phyloP scores from a whole-genome alignment of 768 basidiomycete genomes.

The Mycena indigotica region DNA sequence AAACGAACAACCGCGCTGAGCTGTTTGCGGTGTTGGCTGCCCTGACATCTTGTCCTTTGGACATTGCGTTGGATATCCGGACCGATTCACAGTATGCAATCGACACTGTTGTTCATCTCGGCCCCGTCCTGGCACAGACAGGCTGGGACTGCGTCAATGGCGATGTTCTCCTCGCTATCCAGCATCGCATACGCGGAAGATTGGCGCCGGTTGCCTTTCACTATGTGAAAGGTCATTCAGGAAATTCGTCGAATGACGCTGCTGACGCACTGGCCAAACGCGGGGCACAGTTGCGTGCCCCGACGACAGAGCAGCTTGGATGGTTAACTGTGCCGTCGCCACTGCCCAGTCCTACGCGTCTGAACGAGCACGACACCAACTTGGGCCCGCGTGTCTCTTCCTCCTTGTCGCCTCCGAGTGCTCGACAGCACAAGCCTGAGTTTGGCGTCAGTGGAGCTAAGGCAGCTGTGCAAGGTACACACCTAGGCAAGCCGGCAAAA shows the following conservation, averaged over 20 bases:
- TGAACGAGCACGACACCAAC: not conserved
- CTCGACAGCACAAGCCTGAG: not conserved
- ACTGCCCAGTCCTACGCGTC: not conserved
- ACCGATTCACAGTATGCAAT: conserved; percentile 1
- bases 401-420: not conserved
- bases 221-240: not conserved
- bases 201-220: not conserved
- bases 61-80: not conserved
- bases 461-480: not conserved
- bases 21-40: not conserved
- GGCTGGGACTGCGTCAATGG: not conserved
- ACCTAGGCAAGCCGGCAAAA: not conserved
- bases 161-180: not conserved
- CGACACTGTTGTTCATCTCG: not conserved
- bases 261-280: not conserved
- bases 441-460: not conserved
- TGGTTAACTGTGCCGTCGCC: not conserved
- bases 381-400: not conserved
- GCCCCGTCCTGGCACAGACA: not conserved
- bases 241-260: not conserved
- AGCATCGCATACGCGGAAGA: not conserved
- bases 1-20: conserved; percentile 1
- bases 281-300: too few species aligned
- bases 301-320: not conserved
- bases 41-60: not conserved